Percentiles rank a stretch among this genome's conserved stretches.
Conservation (phyloP, 352 stramenopile species). For the Phytopythium kandeliae region DNA sequence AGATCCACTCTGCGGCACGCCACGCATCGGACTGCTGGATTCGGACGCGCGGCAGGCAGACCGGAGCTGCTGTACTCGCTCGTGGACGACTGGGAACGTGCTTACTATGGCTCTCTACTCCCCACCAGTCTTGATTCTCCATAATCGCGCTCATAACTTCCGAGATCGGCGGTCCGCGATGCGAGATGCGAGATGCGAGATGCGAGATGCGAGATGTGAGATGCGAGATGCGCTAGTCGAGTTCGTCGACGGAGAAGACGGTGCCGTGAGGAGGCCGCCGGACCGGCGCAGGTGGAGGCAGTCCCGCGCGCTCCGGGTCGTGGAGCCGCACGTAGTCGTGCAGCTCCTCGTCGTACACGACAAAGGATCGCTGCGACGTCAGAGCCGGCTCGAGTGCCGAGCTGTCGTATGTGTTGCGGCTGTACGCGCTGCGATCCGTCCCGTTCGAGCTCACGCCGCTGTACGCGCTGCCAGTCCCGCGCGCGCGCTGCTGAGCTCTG, state of each 20-base stretch:
- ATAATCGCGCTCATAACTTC: too few species aligned
- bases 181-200: too few species aligned
- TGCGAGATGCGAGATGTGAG: too few species aligned
- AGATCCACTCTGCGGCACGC: too few species aligned
- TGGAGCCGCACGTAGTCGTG: slow-evolving; percentile 5
- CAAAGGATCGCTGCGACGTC: neutral
- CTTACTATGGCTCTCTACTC: too few species aligned
- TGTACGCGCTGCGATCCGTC: neutral
- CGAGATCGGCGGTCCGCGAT: too few species aligned
- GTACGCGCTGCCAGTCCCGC: neutral
- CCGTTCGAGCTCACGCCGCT: slow-evolving; percentile 5
- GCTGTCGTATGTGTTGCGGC: neutral
- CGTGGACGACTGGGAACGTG: too few species aligned
- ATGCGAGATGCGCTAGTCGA: too few species aligned
- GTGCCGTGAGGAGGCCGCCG: neutral
- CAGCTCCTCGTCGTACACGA: slow-evolving; percentile 8
- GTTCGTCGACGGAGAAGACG: slow-evolving; percentile 5
- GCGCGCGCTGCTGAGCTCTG: neutral
- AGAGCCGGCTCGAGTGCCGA: neutral
- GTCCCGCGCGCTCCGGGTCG: slow-evolving; percentile 7
- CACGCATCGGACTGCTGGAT: too few species aligned
- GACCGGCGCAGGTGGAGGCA: neutral
- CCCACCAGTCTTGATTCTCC: too few species aligned
- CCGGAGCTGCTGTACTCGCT: too few species aligned
- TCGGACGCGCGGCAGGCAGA: too few species aligned